A percentile compares a stretch with the other conserved stretches of the same genome.
phyloP scores from a whole-genome alignment of 495 filamentous ascomycete genomes.

The Parathielavia appendiculata region DNA sequence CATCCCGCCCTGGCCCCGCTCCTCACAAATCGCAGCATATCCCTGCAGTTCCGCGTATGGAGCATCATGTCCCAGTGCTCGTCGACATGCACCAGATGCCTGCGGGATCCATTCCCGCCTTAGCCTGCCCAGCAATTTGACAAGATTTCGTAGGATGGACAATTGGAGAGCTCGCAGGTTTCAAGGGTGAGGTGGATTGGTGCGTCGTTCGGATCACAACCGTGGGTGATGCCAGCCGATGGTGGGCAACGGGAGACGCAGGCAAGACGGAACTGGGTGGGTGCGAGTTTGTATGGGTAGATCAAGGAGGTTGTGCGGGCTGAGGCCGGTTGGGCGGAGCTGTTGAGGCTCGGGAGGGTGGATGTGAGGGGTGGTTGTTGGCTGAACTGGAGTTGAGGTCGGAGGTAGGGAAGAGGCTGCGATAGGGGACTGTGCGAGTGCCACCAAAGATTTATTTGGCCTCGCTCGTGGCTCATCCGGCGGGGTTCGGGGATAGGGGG shows the following conservation, averaged over 20 bases:
- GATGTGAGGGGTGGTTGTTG: too few relatives aligned
- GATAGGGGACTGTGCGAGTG: too few relatives aligned
- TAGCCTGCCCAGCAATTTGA: conserved; percentile 34
- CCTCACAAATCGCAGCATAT: conserved; percentile 24
- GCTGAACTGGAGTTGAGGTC: too few relatives aligned
- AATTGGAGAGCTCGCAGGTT: conserved; percentile 9
- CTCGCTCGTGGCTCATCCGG: too few relatives aligned
- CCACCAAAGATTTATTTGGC: too few relatives aligned
- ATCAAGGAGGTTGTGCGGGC: too few relatives aligned
- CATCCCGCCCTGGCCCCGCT: conserved; percentile 15
- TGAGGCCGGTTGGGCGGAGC: too few relatives aligned
- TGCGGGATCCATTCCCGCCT: conserved; percentile 15
- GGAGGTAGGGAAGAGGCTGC: too few relatives aligned
- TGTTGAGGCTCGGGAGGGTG: too few relatives aligned
- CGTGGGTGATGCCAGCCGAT: background rate
- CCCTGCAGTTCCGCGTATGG: conserved; percentile 32
- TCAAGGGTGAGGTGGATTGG: conserved; percentile 8
- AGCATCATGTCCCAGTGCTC: conserved; percentile 31
- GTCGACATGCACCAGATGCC: conserved; percentile 26
- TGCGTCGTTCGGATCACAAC: too few relatives aligned
- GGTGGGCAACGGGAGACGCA: background rate
- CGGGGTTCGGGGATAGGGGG: too few relatives aligned
- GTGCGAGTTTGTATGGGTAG: background rate
- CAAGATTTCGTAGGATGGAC: conserved; percentile 31
- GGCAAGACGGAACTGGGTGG: conserved; percentile 1